Base-by-base conservation (phyloP, 2,329 filamentous ascomycete species). In the Exserohilum rostratum region DNA sequence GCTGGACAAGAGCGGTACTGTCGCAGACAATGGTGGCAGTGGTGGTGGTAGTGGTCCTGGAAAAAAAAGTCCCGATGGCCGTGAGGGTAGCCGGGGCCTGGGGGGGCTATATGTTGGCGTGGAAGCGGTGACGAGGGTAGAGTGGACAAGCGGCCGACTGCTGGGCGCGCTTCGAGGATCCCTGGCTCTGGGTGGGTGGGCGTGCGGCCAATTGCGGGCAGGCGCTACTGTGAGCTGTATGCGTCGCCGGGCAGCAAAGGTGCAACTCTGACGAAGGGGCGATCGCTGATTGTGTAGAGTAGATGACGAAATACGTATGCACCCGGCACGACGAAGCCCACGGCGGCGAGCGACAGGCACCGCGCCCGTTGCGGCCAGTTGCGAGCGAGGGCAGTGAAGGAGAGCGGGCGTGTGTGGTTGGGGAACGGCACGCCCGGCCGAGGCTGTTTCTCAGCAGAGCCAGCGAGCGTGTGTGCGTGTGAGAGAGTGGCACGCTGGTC, bases 201-300 rank as follows among this genome's bases (percentile, higher is more conserved):
- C 22, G 22, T 49, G 50, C 53, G 57, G 60, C 61, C 63, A 66
- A 67, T 64, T 43, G 59, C 35, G 55, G 59, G 48, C 37, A 42
- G 45, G 61, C 65, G 61, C 67, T 68, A 68, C 50, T 52, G 57
- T 61, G 53, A 42, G 53, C 45, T 57, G 58, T 52, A 57, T 58
- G 64, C 64, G 59, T 61, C 56, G 60, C 53, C 55, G 55, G 22
- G 37, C 57, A 48, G 48, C 46, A 59, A 60, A 64, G 53, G 49
- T 65, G 66, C 65, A 68, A 65, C 58, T 66, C 53, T 68, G 64
- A 66, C 66, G 62, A 58, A 40, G 22, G 61, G 49, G 57, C 47
- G 44, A 48, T 57, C 46, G 44, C 20, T 33, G 51, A 44, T 11
- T 27, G 17, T 27, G 50, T 35, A 15, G 39, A 30, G 5, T 17